Conservation (phyloP, 768 basidiomycete genomes). For the Podaxis carcinomalis region DNA sequence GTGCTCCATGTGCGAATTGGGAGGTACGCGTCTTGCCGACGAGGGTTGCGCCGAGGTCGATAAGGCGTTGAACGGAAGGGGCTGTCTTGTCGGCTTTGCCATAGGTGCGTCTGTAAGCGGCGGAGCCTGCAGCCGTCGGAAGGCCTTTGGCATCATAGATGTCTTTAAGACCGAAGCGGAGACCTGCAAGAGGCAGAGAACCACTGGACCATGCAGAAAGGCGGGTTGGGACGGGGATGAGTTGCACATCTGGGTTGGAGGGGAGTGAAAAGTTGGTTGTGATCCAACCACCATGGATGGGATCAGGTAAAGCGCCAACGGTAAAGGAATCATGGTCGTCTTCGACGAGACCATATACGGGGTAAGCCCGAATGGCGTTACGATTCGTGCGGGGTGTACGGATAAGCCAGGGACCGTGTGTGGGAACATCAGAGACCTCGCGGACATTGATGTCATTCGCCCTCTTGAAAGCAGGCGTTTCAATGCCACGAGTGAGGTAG, state of each 20-base stretch:
- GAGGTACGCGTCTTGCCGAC: slow-evolving; percentile 53
- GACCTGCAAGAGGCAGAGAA: slow-evolving; percentile 34
- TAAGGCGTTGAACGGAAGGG: slow-evolving; percentile 38
- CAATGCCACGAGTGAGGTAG: slow-evolving; percentile 3
- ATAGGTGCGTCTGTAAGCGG: slow-evolving; percentile 28
- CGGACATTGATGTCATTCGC: slow-evolving; percentile 9
- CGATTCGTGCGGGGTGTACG: background rate
- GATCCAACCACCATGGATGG: slow-evolving; percentile 26
- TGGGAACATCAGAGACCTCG: slow-evolving; percentile 16
- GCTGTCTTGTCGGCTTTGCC: slow-evolving; percentile 31
- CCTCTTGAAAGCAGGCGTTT: slow-evolving; percentile 10
- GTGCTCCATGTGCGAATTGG: slow-evolving; percentile 46
- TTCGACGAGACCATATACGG: slow-evolving; percentile 34
- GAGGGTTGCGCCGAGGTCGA: slow-evolving; percentile 44
- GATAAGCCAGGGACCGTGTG: slow-evolving; percentile 27
- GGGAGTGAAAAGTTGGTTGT: slow-evolving; percentile 26
- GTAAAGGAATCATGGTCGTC: slow-evolving; percentile 41
- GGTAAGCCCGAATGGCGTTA: slow-evolving; percentile 15
- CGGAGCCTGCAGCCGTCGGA: slow-evolving; percentile 31
- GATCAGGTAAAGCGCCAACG: slow-evolving; percentile 36
- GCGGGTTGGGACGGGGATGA: slow-evolving; percentile 49
- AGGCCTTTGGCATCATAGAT: slow-evolving; percentile 31
- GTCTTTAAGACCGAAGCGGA: slow-evolving; percentile 47
- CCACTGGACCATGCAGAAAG: slow-evolving; percentile 27
- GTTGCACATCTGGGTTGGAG: slow-evolving; percentile 17